A percentile compares a stretch with the other conserved stretches of the same genome.
Evolutionary conservation across 139 green algal species (phyloP).

Genomic region (Eudorina sp.): DNA sequence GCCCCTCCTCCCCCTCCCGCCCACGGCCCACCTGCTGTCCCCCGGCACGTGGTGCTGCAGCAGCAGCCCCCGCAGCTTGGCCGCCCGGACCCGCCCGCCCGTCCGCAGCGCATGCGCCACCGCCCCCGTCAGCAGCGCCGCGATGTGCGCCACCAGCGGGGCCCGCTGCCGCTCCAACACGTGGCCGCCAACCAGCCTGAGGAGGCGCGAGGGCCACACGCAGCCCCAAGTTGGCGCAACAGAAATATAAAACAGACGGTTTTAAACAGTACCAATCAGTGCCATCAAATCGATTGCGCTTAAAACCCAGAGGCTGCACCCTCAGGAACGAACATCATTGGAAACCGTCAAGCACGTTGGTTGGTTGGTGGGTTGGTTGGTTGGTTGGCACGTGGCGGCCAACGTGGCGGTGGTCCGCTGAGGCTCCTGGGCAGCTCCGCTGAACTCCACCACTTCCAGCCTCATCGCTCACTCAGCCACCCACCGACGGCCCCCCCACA

Average conservation of each 20-base stretch:
- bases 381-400: too few relatives aligned
- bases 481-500: neutral
- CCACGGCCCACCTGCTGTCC: too few relatives aligned
- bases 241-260: neutral
- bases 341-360: neutral
- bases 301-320: too few relatives aligned
- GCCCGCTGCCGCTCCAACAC: constrained; percentile 69
- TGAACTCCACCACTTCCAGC: neutral
- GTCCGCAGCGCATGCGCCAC: neutral
- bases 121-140: constrained; percentile 46
- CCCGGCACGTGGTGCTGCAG: neutral
- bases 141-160: constrained; percentile 41
- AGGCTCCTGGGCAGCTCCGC: neutral
- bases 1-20: too few relatives aligned
- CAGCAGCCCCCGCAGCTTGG: neutral
- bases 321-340: neutral
- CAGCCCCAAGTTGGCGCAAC: neutral
- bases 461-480: neutral
- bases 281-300: too few relatives aligned
- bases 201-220: neutral
- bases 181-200: constrained; percentile 64
- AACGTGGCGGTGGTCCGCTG: neutral
- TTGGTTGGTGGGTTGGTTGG: too few relatives aligned
- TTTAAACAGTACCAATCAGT: too few relatives aligned
- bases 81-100: neutral